Evolutionary conservation across 1,284 basidiomycete species (phyloP).

Genomic region (Vanrija sp.): DNA sequence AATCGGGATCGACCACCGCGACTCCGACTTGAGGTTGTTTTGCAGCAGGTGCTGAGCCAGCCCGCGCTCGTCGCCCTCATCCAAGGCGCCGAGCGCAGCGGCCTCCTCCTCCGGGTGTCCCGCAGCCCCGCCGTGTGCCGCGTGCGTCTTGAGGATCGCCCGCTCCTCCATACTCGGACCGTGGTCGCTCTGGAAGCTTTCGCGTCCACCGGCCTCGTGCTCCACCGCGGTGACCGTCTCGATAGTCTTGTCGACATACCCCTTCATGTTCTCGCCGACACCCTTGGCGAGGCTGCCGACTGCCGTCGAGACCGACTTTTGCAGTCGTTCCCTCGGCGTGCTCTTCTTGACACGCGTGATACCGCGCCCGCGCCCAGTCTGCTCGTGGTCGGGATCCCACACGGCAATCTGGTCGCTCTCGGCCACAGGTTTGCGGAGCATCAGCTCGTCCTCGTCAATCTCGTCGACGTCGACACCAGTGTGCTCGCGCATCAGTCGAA

Average conservation of each 20-base stretch:
- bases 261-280: slow-evolving; percentile 42
- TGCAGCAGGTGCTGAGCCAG: slow-evolving; percentile 55
- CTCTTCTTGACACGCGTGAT: slow-evolving; percentile 46
- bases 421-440: slow-evolving; percentile 57
- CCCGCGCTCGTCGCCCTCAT: slow-evolving; percentile 53
- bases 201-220: no score
- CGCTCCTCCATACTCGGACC: slow-evolving; percentile 44
- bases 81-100: slow-evolving; percentile 23
- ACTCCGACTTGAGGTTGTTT: slow-evolving; percentile 57
- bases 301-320: slow-evolving; percentile 32
- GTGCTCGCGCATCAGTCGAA: slow-evolving; percentile 95
- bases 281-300: slow-evolving; percentile 40
- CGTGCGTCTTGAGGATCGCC: slow-evolving; percentile 52
- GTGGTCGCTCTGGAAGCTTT: not conserved
- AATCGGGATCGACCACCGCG: slow-evolving; percentile 55
- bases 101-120: slow-evolving; percentile 26
- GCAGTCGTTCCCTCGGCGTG: slow-evolving; percentile 30
- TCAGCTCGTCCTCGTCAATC: slow-evolving; percentile 70
- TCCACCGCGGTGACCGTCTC: slow-evolving; percentile 46
- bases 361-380: slow-evolving; percentile 49
- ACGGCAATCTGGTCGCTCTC: slow-evolving; percentile 58
- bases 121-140: slow-evolving; percentile 21
- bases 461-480: slow-evolving; percentile 91
- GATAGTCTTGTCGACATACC: slow-evolving; percentile 47
- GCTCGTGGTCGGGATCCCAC: slow-evolving; percentile 79